Evolutionary conservation across 345 rosid genomes (phyloP).

Genomic region (Jatropha curcas): DNA sequence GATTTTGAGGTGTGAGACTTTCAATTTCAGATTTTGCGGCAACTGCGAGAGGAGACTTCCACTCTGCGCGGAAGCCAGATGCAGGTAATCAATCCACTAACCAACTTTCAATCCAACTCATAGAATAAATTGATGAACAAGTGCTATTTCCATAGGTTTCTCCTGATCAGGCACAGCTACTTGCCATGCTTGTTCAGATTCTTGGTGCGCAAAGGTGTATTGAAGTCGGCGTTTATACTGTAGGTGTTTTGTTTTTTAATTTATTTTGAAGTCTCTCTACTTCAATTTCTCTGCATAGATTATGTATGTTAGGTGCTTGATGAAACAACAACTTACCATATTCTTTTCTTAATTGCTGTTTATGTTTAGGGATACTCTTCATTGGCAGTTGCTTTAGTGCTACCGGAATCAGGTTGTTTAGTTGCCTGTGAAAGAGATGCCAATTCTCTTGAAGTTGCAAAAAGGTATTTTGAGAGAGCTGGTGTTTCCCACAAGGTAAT

Average conservation of each 20-base stretch:
- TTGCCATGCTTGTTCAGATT: constrained; percentile 84
- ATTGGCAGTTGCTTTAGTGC: constrained; percentile 76
- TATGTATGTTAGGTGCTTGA: not conserved
- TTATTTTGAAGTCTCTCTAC: not conserved
- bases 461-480: constrained; percentile 69
- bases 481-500: constrained; percentile 81
- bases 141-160: constrained; percentile 52
- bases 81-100: constrained; percentile 51
- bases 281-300: not conserved
- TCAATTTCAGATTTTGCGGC: constrained; percentile 58
- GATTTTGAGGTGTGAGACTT: not conserved
- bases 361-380: constrained; percentile 80
- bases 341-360: not conserved
- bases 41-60: constrained; percentile 89
- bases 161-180: constrained; percentile 93
- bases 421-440: constrained; percentile 93
- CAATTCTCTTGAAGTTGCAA: constrained; percentile 69
- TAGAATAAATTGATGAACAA: not conserved
- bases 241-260: constrained; percentile 25
- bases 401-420: constrained; percentile 75
- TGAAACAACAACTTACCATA: not conserved
- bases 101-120: not conserved
- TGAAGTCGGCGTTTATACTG: constrained; percentile 91
- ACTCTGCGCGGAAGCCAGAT: constrained; percentile 77
- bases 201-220: constrained; percentile 80